Conservation (phyloP, 345 rosid genomes). For the Populus ilicifolia region DNA sequence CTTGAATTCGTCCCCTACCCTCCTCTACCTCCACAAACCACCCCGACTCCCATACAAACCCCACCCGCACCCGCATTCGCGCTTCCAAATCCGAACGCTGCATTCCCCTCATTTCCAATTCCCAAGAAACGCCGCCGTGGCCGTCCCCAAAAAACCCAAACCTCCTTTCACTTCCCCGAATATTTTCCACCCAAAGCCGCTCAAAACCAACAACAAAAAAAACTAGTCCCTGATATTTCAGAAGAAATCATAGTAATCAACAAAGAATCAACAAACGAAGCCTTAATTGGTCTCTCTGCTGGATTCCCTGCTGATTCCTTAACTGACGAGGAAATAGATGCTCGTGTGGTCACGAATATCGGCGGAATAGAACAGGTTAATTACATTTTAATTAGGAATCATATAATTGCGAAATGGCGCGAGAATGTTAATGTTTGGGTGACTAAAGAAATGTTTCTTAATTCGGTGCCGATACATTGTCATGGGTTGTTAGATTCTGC, state of each 20-base stretch:
- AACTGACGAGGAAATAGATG: conserved; percentile 85
- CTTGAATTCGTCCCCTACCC: conserved; percentile 38
- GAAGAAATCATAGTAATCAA: conserved; percentile 93
- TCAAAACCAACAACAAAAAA: conserved; percentile 11
- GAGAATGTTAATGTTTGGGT: conserved; percentile 73
- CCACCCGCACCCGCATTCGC: conserved; percentile 11
- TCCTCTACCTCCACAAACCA: conserved; percentile 28
- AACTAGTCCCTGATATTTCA: conserved; percentile 37
- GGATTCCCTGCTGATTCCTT: conserved; percentile 94
- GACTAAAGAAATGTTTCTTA: conserved; percentile 60
- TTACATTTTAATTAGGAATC: conserved; percentile 85
- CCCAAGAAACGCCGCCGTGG: conserved; percentile 90
- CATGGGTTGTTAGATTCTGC: conserved; percentile 67
- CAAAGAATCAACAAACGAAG: conserved; percentile 85
- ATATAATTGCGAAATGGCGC: conserved; percentile 81
- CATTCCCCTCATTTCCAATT: conserved; percentile 54
- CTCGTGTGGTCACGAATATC: conserved; percentile 64
- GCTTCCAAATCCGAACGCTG: conserved; percentile 19
- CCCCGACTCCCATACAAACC: conserved; percentile 17
- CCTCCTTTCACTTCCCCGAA: conserved; percentile 38
- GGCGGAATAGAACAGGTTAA: conserved; percentile 98
- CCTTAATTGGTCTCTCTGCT: conserved; percentile 75
- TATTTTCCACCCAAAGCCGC: conserved; percentile 13
- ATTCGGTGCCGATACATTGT: conserved; percentile 70
- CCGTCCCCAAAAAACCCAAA: conserved; percentile 60